These are phyloP conservation scores for Prunus persica DNA, from an alignment of 306 rosid genomes.

Conservation along the genomic window DNA sequence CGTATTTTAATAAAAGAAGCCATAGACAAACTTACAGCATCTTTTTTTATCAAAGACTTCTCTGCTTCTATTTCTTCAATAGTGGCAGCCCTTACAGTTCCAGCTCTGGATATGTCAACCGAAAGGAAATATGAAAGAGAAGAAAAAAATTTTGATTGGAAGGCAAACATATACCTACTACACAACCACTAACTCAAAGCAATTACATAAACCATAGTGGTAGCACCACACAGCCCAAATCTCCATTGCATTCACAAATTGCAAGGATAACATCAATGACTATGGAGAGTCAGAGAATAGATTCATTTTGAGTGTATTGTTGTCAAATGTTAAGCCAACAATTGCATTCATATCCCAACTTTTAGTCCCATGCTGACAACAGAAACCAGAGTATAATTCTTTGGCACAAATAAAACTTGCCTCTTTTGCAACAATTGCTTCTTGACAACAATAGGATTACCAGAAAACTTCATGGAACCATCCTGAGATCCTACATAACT, in stretches of 20 bases:
- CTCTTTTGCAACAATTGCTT: conserved; percentile 36
- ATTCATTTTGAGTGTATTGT: neutral
- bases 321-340: neutral
- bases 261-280: neutral
- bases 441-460: conserved; percentile 27
- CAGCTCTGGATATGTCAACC: conserved; percentile 32
- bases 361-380: neutral
- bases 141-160: neutral
- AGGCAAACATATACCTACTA: neutral
- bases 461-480: conserved; percentile 28
- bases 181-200: neutral
- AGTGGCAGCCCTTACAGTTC: conserved; percentile 71
- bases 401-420: conserved; percentile 24
- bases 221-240: neutral
- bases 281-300: neutral
- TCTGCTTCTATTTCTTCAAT: conserved; percentile 98
- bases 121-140: conserved; percentile 7
- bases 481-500: conserved; percentile 42
- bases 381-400: neutral
- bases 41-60: conserved; percentile 67
- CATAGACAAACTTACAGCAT: conserved; percentile 52
- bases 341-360: neutral
- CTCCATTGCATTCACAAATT: neutral
- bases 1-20: neutral
- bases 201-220: neutral